Percentiles rank a stretch among this genome's conserved stretches.
These are phyloP conservation scores for Clonostachys rhizophaga DNA, from an alignment of 2,329 filamentous ascomycete genomes.

Conservation along the genomic window DNA sequence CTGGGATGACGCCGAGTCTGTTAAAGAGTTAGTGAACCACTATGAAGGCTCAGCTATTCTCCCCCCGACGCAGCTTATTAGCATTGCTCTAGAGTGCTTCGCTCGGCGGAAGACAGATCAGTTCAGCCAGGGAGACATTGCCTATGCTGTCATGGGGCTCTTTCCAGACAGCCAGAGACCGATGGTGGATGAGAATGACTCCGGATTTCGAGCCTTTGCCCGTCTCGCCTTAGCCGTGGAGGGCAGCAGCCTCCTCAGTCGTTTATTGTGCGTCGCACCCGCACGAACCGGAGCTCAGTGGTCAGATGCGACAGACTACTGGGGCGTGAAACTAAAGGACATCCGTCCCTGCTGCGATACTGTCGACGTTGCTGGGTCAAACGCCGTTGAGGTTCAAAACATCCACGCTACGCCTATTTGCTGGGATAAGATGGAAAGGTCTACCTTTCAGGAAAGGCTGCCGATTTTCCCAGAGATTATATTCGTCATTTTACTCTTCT, in stretches of 20 bases:
- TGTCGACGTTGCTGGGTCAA: not conserved
- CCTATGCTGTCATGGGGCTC: conserved; percentile 41
- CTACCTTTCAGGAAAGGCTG: not conserved
- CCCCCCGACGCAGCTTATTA: conserved; percentile 31
- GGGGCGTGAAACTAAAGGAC: conserved; percentile 34
- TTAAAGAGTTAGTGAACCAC: conserved; percentile 37
- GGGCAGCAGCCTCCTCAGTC: conserved; percentile 35
- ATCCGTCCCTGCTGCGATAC: conserved; percentile 31
- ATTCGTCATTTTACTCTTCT: not conserved
- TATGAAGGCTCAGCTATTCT: conserved; percentile 34
- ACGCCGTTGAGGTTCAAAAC: conserved; percentile 27
- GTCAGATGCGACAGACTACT: conserved; percentile 32
- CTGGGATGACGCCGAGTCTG: conserved; percentile 29
- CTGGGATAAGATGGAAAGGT: conserved; percentile 23
- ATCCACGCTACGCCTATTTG: conserved; percentile 30
- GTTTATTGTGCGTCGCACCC: conserved; percentile 33
- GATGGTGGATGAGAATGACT: conserved; percentile 26
- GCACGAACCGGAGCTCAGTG: conserved; percentile 20
- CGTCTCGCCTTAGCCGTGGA: conserved; percentile 38
- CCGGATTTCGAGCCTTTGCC: conserved; percentile 40
- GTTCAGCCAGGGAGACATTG: conserved; percentile 30
- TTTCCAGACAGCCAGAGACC: conserved; percentile 26
- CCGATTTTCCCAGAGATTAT: not conserved
- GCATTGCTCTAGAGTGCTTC: conserved; percentile 21
- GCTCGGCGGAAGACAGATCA: conserved; percentile 25